Percentiles rank a stretch among this genome's conserved stretches.
Conservation (phyloP, 768 basidiomycete species). For the Amanita exitialis region DNA sequence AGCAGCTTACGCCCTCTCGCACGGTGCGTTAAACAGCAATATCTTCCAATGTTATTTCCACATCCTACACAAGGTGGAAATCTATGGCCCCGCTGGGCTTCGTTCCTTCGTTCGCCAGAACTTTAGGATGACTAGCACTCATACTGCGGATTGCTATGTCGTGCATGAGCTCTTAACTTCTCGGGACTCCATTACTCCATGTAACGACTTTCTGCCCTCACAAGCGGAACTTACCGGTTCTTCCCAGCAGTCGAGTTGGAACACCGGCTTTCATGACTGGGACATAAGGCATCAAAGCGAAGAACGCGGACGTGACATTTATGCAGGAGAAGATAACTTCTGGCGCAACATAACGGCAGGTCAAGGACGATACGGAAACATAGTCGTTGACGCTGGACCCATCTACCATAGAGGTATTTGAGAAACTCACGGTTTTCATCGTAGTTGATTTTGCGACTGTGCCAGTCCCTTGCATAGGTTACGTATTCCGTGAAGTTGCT, state of each 20-base stretch:
- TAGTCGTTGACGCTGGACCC: conserved; percentile 64
- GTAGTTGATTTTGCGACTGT: neutral
- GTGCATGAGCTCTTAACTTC: conserved; percentile 69
- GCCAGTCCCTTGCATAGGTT: conserved; percentile 72
- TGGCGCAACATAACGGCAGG: conserved; percentile 49
- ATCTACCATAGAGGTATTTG: conserved; percentile 64
- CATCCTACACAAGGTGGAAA: conserved; percentile 30
- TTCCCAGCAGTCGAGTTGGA: conserved; percentile 10
- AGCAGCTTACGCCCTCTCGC: neutral
- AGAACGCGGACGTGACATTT: conserved; percentile 48
- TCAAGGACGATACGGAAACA: conserved; percentile 26
- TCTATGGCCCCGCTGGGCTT: conserved; percentile 75
- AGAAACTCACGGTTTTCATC: neutral
- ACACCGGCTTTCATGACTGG: conserved; percentile 25
- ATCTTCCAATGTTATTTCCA: neutral
- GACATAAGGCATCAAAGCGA: conserved; percentile 45
- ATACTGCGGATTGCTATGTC: conserved; percentile 49
- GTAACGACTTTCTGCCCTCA: conserved; percentile 20
- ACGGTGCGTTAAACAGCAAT: neutral
- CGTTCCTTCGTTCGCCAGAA: conserved; percentile 65
- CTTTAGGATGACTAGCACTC: conserved; percentile 57
- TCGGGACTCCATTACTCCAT: conserved; percentile 44
- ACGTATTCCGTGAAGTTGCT: conserved; percentile 53
- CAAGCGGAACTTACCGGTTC: conserved; percentile 7
- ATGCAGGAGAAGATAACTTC: conserved; percentile 43